Conservation (phyloP, 2,329 filamentous ascomycete genomes). For the Verticillium alfalfae region DNA sequence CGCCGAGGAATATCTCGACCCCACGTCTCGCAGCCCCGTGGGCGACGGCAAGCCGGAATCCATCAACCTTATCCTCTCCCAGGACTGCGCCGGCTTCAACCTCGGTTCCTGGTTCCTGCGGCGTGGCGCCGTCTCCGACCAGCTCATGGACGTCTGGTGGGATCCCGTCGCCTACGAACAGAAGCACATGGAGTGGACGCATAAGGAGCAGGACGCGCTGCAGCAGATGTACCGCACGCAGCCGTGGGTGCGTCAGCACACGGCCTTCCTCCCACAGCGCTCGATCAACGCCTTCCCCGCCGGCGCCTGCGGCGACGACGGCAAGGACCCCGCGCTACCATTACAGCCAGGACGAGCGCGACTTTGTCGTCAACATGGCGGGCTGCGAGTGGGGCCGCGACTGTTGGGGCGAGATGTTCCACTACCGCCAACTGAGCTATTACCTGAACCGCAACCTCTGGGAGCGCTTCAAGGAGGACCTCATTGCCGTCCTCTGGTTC, state of each 20-base stretch:
- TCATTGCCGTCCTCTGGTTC: slow-evolving; percentile 55
- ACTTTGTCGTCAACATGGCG: slow-evolving; percentile 98
- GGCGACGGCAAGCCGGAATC: slow-evolving; percentile 76
- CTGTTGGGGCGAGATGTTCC: slow-evolving; percentile 98
- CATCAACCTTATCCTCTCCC: slow-evolving; percentile 81
- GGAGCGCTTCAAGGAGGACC: slow-evolving; percentile 69
- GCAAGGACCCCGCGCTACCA: slow-evolving; percentile 71
- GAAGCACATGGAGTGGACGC: slow-evolving; percentile 98
- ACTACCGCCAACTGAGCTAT: slow-evolving; percentile 87
- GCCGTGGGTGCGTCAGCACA: slow-evolving; percentile 85
- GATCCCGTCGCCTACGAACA: slow-evolving; percentile 97
- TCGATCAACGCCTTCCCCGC: slow-evolving; percentile 92
- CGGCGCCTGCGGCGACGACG: slow-evolving; percentile 78
- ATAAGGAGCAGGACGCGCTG: slow-evolving; percentile 95
- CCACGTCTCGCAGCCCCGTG: slow-evolving; percentile 61
- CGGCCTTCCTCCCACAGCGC: slow-evolving; percentile 84
- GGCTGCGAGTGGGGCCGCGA: slow-evolving; percentile 95
- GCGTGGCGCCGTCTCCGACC: slow-evolving; percentile 83
- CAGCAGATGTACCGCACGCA: slow-evolving; percentile 89
- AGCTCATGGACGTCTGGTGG: slow-evolving; percentile 95
- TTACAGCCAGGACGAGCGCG: slow-evolving; percentile 77
- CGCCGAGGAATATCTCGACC: slow-evolving; percentile 69
- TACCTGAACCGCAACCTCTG: slow-evolving; percentile 78
- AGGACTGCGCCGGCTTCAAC: slow-evolving; percentile 96
- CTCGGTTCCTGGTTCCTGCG: slow-evolving; percentile 91